These are phyloP conservation scores for Aspergillus luchuensis DNA, from an alignment of 2,329 filamentous ascomycete genomes.

Conservation along the genomic window DNA sequence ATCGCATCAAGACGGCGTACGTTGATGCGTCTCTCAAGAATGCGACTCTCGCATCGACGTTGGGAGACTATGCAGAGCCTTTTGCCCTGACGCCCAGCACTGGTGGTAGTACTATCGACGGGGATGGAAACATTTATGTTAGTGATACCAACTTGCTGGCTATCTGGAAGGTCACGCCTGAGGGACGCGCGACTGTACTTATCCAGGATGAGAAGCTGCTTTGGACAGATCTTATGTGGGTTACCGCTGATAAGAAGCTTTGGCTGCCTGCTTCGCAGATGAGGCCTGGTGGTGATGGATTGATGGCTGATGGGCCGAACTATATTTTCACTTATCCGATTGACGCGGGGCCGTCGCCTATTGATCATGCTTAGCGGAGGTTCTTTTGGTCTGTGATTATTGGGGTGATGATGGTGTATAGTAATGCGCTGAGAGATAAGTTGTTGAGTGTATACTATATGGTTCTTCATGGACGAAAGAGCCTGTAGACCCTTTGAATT, in stretches of 20 bases:
- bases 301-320: constrained; percentile 9
- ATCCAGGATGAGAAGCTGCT: constrained; percentile 8
- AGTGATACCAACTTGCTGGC: constrained; percentile 35
- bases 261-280: constrained; percentile 13
- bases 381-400: background rate
- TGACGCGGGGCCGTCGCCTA: background rate
- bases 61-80: constrained; percentile 19
- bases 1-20: constrained; percentile 36
- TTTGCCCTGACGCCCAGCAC: constrained; percentile 40
- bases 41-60: constrained; percentile 22
- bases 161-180: constrained; percentile 12
- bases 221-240: constrained; percentile 14
- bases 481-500: no score
- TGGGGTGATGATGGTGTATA: background rate
- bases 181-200: constrained; percentile 2
- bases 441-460: no score
- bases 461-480: no score
- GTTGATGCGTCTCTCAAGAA: constrained; percentile 22
- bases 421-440: background rate
- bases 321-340: constrained; percentile 11
- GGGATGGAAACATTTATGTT: constrained; percentile 40
- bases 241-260: constrained; percentile 6
- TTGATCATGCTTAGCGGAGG: constrained; percentile 6
- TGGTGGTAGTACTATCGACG: constrained; percentile 43
- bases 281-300: constrained; percentile 2